Evolutionary conservation across 331 rosid genomes (phyloP).

Genomic region (Malus hybrid): DNA sequence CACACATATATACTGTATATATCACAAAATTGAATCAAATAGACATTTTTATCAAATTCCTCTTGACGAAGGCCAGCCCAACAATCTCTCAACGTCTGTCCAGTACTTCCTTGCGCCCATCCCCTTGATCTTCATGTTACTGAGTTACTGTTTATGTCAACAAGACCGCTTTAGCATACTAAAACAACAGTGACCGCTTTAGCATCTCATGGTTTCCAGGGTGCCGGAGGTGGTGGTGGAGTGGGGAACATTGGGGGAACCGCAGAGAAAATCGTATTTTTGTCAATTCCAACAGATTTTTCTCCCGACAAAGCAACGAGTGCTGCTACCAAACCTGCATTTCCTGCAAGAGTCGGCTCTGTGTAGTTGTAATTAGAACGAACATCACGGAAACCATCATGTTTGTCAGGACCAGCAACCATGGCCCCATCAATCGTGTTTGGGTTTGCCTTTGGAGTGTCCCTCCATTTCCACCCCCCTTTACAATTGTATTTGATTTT

Average conservation of each 20-base stretch:
- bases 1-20: constrained; percentile 54
- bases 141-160: constrained; percentile 26
- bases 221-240: constrained; percentile 99
- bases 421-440: constrained; percentile 80
- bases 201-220: constrained; percentile 78
- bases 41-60: constrained; percentile 30
- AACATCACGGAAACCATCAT: constrained; percentile 86
- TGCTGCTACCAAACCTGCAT: constrained; percentile 93
- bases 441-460: constrained; percentile 74
- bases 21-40: constrained; percentile 46
- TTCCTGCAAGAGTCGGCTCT: constrained; percentile 95
- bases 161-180: constrained; percentile 21
- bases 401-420: constrained; percentile 98
- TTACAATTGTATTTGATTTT: constrained; percentile 84
- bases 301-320: constrained; percentile 90
- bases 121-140: constrained; percentile 21
- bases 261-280: constrained; percentile 88
- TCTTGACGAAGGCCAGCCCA: constrained; percentile 20
- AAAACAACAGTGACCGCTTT: constrained; percentile 2
- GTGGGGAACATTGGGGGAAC: constrained; percentile 99
- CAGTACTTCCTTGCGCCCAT: constrained; percentile 10
- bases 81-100: constrained; percentile 9
- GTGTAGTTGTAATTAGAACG: constrained; percentile 92
- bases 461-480: constrained; percentile 99
- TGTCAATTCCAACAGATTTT: constrained; percentile 52